Base-by-base conservation (phyloP, 2,329 filamentous ascomycete species). In the Aspergillus persii region DNA sequence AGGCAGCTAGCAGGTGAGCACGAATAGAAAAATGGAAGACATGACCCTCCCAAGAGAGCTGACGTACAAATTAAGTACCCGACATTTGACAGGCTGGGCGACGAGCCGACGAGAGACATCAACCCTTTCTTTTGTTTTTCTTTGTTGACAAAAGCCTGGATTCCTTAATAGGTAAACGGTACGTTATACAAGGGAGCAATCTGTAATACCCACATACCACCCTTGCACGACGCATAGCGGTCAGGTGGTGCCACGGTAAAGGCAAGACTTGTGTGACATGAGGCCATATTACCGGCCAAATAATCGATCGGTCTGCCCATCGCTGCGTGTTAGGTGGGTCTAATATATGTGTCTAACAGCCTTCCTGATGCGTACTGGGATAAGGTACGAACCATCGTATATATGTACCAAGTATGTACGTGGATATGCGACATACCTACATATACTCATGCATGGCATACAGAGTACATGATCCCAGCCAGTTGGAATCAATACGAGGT, bases 401-500 rank as follows among this genome's bases (percentile, higher is more conserved):
- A 56, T 47, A 56, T 47, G 18, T 47, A 56, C 30, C 30, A 50
- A 56, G 26, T 11, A 50, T 26, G 46, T 55, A 33, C 27, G 18
- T 46, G 4, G 18, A 47, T 47, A 47, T 47, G 44, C 18, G 18
- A 23, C 18, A 23, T 41, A 41, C 36, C 4, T 41, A 41, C 36
- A 41, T 41, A n/a, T 3, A 15, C 36, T 26, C 53, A 55, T 55
- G 46, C 53, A 55, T 53, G 50, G 50, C 50, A 53, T 53, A 39
- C 18, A 53, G 50, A 31, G 41, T 53, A 39, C 18, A 53, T 41
- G n/a, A 39, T 27, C 2, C 23, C 46, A 44, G 3, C 46, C 53
- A 55, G 30, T 49, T 55, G 46, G 53, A 39, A 55, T 55, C 29
- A 3, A 33, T 39, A 49, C 30, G 7, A 6, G 29, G 15, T 4